Evolutionary conservation across 108 stramenopile species (phyloP), one percentile per base, ranked within the genome.

Genomic region (Fistulifera solaris): DNA sequence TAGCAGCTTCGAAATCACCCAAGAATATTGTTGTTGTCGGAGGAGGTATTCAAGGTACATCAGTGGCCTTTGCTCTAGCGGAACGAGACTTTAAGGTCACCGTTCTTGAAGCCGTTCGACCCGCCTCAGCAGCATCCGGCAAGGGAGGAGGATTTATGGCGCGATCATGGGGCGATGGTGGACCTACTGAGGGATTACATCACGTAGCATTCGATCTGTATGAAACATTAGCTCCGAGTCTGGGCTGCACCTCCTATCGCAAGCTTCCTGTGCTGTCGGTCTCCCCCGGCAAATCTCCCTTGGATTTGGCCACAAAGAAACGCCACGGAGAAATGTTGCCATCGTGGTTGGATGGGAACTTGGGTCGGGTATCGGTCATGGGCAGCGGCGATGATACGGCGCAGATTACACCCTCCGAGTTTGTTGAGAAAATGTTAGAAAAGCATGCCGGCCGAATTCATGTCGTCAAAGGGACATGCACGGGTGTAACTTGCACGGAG

Each of bases 81-180:
- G 35, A 35, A 27, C 52, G 54, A 28, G 66, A 56, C 17, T 39
- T 41, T 19, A 50, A 25, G 35, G 78, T 89, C 40, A 83, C 78
- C 0, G 62, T 95, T 1, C 58, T 95, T 16, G 94, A 95, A 72
- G 27, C 73, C 40, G 75, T 72, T 17, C 61, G 38, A 40, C 60
- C 82, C 1, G 94, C 89, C 5, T 68, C 79, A 8, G 91, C 91
- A 8, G 94, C 94, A 11, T 75, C 72, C 45, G 94, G 94, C 7
- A 95, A 95, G 61, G 85, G 87, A 1, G 93, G 93, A 23, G 93
- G 93, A 8, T 94, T 94, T 57, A 85, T 94, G 76, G 93, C 93
- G 0, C 69, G 85, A 16, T 54, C 62, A 0, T 76, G 75, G 75
- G 70, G 70, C 0, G 70, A 76, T 63, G 69, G 69, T 21, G 45